A percentile compares a stretch with the other conserved stretches of the same genome.
phyloP scores from a whole-genome alignment of 345 rosid genomes.

The Brassica napus region Da-Ae NC_063442.1:5099001-5099500 shows the following conservation, averaged over 20 bases:
- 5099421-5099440: background rate
- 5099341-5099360: background rate
- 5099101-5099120: constrained; percentile 48
- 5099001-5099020: background rate
- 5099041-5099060: constrained; percentile 51
- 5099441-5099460: background rate
- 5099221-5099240: background rate
- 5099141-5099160: constrained; percentile 26
- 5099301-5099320: constrained; percentile 6
- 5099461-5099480: background rate
- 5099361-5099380: background rate
- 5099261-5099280: constrained; percentile 1
- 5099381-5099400: background rate
- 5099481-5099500: background rate
- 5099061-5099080: constrained; percentile 76
- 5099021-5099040: constrained; percentile 53
- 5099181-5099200: constrained; percentile 19
- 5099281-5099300: background rate
- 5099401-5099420: background rate
- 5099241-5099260: background rate
- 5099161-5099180: constrained; percentile 18
- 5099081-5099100: constrained; percentile 67
- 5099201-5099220: constrained; percentile 10
- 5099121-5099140: constrained; percentile 32
- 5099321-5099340: background rate